A percentile compares a stretch with the other conserved stretches of the same genome.
These are phyloP conservation scores for Kwoniella pini DNA, from an alignment of 768 basidiomycete genomes.

Conservation along the genomic window DNA sequence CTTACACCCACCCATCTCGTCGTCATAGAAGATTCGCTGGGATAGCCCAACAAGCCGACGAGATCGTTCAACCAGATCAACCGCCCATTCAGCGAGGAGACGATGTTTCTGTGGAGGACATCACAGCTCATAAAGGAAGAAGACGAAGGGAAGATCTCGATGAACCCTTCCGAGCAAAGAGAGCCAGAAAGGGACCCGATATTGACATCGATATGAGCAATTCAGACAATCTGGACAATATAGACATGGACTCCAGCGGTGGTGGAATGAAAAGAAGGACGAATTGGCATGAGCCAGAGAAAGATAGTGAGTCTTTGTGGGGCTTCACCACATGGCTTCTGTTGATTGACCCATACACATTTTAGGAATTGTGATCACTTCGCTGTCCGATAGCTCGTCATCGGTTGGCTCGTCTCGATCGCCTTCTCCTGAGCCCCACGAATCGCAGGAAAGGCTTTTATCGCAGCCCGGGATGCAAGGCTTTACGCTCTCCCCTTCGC, in stretches of 20 bases:
- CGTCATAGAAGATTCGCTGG: conserved; percentile 15
- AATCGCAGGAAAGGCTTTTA: conserved; percentile 13
- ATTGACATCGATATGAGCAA: conserved; percentile 31
- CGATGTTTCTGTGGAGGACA: conserved; percentile 27
- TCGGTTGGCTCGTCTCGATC: conserved; percentile 30
- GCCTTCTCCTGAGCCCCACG: conserved; percentile 16
- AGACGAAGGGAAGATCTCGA: conserved; percentile 11
- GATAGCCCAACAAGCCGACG: conserved; percentile 26
- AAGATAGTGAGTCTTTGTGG: conserved; percentile 36
- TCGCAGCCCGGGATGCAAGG: conserved; percentile 41
- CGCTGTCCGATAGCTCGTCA: conserved; percentile 24
- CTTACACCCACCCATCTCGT: conserved; percentile 1
- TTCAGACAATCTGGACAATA: conserved; percentile 15
- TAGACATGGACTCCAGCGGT: neutral
- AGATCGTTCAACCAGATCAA: conserved; percentile 24
- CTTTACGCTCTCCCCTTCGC: conserved; percentile 43
- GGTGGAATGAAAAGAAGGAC: conserved; percentile 14
- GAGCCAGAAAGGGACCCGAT: conserved; percentile 16
- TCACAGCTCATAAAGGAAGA: conserved; percentile 16
- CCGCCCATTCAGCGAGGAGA: neutral
- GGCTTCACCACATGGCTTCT: neutral
- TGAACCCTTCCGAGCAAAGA: conserved; percentile 2
- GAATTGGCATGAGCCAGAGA: conserved; percentile 45
- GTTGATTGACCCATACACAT: too few species aligned
- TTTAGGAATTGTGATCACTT: conserved; percentile 45